Evolutionary conservation across 345 rosid species (phyloP), one percentile per base, ranked within the genome.

Genomic region (Microthlaspi erraticum): DNA sequence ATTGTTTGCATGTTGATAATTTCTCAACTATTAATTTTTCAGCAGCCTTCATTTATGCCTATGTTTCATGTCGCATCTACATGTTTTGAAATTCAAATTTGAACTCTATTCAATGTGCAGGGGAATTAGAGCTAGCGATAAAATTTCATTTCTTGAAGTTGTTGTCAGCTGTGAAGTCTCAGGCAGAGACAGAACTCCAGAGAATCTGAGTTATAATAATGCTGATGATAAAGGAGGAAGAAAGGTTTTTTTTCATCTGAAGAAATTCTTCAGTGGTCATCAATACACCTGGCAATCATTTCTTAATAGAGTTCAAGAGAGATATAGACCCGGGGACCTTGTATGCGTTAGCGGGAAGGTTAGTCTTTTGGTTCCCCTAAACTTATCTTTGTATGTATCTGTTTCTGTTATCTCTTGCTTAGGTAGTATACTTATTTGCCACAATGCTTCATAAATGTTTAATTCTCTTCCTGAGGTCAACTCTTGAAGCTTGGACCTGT

Each of bases 321-420:
- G 85, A 76, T 82, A 89, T 77, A 76, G 74, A 64, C 17, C 64
- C 50, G 98, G 99, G 60, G 93, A 89, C 52, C 70, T 84, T 77
- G 97, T 85, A 54, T 94, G 98, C 57, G 85, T 91, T 56, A 85
- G 92, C 70, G 97, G 96, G 62, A 91, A 91, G 92, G 98, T 88
- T 67, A 75, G 83, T 68, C 57, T 23, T 51, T 72, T 34, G 48
- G 34, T 64, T 71, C 60, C 76, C 36, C 16, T 10, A 32, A 41
- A 31, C 10, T 64, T 64, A 44, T 49, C 54, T 43, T 43, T 12
- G 11, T 62, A 56, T 42, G 56, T 29, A 3, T 29, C 1, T 36
- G 62, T 7, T 48, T 20, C 1, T 34, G 62, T 8, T 49, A 31
- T 61, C 12, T 11, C 54, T 73, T 50, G 41, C 68, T 37, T 19